phyloP scores from a whole-genome alignment of 192 early-diverging fungal genomes.

The Entomortierella beljakovae region DNA sequence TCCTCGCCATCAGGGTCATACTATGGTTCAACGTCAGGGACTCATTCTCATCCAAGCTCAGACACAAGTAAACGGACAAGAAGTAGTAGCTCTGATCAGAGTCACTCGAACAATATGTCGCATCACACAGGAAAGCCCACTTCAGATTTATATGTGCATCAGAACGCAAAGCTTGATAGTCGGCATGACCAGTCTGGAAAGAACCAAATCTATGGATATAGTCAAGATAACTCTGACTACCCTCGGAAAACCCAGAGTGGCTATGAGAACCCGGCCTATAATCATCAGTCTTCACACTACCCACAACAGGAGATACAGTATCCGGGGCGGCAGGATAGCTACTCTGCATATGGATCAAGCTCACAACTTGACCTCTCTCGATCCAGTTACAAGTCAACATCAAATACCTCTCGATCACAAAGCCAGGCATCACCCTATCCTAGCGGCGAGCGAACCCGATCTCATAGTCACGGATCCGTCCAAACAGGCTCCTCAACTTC shows the following conservation, averaged over 20 bases:
- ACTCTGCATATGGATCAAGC: conserved; percentile 23
- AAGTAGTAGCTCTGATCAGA: conserved; percentile 13
- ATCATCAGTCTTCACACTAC: background rate
- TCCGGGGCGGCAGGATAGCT: background rate
- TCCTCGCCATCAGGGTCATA: conserved; percentile 6
- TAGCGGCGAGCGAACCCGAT: conserved; percentile 14
- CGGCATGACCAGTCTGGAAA: background rate
- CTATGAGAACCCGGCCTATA: background rate
- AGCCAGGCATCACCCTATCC: conserved; percentile 1
- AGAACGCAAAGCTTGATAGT: background rate
- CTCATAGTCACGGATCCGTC: conserved; percentile 20
- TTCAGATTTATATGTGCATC: background rate
- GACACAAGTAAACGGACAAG: background rate
- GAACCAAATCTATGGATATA: background rate
- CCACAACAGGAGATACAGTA: conserved; percentile 1
- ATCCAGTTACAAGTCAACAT: conserved; percentile 9
- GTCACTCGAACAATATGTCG: background rate
- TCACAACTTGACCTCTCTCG: conserved; percentile 30
- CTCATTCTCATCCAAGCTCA: background rate
- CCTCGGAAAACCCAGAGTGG: background rate
- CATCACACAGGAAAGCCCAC: background rate
- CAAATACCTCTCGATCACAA: conserved; percentile 4
- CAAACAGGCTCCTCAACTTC: background rate
- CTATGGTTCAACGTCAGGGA: background rate
- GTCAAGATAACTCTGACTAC: background rate